These are phyloP conservation scores for Xanthoconium purpureum DNA, from an alignment of 768 basidiomycete species.

Conservation along the genomic window DNA sequence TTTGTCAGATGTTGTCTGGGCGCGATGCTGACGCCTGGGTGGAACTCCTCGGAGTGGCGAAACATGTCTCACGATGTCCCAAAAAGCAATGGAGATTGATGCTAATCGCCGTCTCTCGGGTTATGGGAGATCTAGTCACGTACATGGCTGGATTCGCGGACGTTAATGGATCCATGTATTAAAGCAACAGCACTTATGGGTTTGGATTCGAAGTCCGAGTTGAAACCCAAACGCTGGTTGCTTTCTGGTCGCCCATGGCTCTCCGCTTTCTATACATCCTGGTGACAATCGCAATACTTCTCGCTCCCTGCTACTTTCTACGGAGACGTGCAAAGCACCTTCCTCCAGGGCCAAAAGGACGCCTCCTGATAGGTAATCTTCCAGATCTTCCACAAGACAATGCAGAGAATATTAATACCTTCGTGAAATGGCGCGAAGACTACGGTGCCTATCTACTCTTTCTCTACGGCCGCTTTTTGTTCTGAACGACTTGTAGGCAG, in stretches of 20 bases:
- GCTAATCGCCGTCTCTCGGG: too few species aligned
- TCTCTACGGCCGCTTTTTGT: neutral
- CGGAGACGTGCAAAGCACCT: neutral
- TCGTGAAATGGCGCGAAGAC: neutral
- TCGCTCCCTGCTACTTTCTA: neutral
- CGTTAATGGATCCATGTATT: too few species aligned
- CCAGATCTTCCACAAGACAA: neutral
- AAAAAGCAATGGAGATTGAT: too few species aligned
- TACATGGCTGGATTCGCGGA: too few species aligned
- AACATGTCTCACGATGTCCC: too few species aligned
- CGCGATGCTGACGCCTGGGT: too few species aligned
- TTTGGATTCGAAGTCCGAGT: too few species aligned
- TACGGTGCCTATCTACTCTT: neutral
- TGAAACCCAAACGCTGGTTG: too few species aligned
- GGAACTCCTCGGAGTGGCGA: too few species aligned
- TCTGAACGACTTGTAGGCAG: neutral
- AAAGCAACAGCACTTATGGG: too few species aligned
- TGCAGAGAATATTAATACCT: neutral
- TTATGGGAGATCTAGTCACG: too few species aligned
- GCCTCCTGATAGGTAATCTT: neutral
- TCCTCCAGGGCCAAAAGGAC: slow-evolving; percentile 5
- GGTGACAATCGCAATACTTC: neutral
- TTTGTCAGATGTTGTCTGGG: too few species aligned
- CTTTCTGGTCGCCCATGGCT: neutral
- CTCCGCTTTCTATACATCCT: neutral